Evolutionary conservation across 2,329 filamentous ascomycete genomes (phyloP), one percentile per base, ranked within the genome.

Genomic region (Xylaria sp.): DNA sequence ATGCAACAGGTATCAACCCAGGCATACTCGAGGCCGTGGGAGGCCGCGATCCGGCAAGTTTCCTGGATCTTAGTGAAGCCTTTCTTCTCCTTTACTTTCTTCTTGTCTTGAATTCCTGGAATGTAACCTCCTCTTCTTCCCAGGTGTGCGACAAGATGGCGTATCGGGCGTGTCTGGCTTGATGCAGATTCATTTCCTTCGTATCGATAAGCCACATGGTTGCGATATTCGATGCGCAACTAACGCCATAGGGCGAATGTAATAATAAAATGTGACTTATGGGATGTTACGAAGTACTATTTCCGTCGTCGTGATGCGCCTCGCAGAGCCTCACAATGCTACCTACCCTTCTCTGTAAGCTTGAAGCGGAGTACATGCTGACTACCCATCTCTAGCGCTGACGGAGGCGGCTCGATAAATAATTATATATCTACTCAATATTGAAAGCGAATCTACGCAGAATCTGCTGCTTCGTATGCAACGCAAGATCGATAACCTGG

Each of bases 1-100:
- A 60, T 60, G 21, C 57, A 60, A 19, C 57, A 60, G 6, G 57
- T 60, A 19, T 60, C 57, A 38, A 60, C 57, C 57, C 57, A 60
- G 15, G 49, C 57, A 28, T 53, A 60, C 2, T 38, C 7, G 7
- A 60, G 47, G 14, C 49, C 46, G 23, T 38, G 33, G 8, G 37
- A 25, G 1, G 25, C 14, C 9, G 57, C 57, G 11, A 60, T 51
- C 15, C 15, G 14, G 23, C 53, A 37, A 37, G 12, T 28, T 25
- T 45, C 53, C 11, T 6, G 2, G 14, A 53, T 52, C 57, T 53
- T 37, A 21, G 1, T 21, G 31, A 53, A 52, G 2, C 47, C 57
- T 28, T 35, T 51, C 33, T 33, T 53, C 45, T 50, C n/a, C 35
- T 3, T 7, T 15, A 38, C 28, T 19, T 45, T 42, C 4, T 21